Evolutionary conservation across 352 stramenopile species (phyloP).

Genomic region (Phytophthora melonis): DNA sequence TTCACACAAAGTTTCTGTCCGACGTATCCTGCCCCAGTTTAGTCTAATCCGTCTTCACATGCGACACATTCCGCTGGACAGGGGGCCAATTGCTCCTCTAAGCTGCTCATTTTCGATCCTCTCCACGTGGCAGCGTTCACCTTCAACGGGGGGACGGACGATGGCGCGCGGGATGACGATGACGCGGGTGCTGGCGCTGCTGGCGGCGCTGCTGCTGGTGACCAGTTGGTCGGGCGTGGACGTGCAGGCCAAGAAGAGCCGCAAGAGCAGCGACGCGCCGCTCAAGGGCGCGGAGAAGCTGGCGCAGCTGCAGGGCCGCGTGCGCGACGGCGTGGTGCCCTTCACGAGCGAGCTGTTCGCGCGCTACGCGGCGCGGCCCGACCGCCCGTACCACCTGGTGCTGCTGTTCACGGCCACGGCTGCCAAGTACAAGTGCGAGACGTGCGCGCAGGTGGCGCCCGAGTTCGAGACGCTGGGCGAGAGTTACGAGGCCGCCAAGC

Average conservation of each 20-base stretch:
- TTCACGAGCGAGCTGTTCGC: conserved; percentile 69
- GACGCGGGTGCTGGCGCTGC: conserved; percentile 34
- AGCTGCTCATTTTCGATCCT: conserved; percentile 41
- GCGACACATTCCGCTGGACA: background rate
- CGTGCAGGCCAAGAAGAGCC: conserved; percentile 54
- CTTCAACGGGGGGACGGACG: conserved; percentile 5
- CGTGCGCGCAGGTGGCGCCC: conserved; percentile 72
- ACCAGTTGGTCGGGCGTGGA: conserved; percentile 29
- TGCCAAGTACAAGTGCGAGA: conserved; percentile 82
- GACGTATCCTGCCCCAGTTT: background rate
- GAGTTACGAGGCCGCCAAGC: conserved; percentile 72
- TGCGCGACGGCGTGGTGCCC: conserved; percentile 68
- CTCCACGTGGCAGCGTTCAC: conserved; percentile 45
- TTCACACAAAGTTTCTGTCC: background rate
- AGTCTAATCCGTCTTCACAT: background rate
- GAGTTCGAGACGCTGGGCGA: conserved; percentile 74
- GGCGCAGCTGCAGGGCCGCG: conserved; percentile 51
- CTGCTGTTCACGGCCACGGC: conserved; percentile 80
- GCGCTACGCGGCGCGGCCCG: conserved; percentile 63
- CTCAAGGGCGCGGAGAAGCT: conserved; percentile 75
- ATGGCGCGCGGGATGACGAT: conserved; percentile 32
- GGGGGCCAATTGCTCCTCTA: background rate
- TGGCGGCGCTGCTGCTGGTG: conserved; percentile 55
- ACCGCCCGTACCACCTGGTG: conserved; percentile 85
- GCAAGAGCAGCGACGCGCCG: conserved; percentile 32